phyloP scores from a whole-genome alignment of 163 green algal species.

The Trebouxia gelatinosa region DNA sequence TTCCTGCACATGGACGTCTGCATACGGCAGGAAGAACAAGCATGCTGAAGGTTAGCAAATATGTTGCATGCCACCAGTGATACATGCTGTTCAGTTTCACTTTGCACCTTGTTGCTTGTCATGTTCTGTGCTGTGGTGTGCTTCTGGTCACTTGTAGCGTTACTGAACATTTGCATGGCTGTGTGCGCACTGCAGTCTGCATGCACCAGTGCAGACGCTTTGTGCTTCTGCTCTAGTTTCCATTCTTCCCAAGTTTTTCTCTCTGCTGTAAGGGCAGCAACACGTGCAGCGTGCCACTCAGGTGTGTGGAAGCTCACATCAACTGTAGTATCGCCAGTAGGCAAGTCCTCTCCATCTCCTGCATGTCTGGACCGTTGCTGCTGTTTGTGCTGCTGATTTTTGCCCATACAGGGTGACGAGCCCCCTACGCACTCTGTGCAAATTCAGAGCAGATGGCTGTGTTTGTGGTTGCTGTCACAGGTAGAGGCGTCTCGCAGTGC shows the following conservation, averaged over 20 bases:
- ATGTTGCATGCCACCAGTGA: too few species aligned
- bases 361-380: constrained; percentile 28
- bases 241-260: constrained; percentile 47
- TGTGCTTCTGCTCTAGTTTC: constrained; percentile 47
- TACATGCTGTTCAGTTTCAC: too few species aligned
- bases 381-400: constrained; percentile 39
- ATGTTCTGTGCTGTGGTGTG: too few species aligned
- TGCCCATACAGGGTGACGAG: constrained; percentile 34
- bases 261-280: constrained; percentile 40
- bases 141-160: too few species aligned
- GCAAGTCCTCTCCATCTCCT: constrained; percentile 5
- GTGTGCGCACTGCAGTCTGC: too few species aligned
- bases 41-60: too few species aligned
- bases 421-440: too few species aligned
- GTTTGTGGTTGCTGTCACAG: not conserved
- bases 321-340: constrained; percentile 28
- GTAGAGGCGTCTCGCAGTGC: not conserved
- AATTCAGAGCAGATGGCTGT: not conserved
- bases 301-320: constrained; percentile 62
- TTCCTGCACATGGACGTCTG: too few species aligned
- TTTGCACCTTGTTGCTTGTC: too few species aligned
- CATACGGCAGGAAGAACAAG: too few species aligned
- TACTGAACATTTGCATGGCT: too few species aligned
- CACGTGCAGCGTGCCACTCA: constrained; percentile 59
- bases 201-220: constrained; percentile 23